These are phyloP conservation scores for Rhynchosporium graminicola DNA, from an alignment of 2,329 filamentous ascomycete genomes.

Conservation along the genomic window DNA sequence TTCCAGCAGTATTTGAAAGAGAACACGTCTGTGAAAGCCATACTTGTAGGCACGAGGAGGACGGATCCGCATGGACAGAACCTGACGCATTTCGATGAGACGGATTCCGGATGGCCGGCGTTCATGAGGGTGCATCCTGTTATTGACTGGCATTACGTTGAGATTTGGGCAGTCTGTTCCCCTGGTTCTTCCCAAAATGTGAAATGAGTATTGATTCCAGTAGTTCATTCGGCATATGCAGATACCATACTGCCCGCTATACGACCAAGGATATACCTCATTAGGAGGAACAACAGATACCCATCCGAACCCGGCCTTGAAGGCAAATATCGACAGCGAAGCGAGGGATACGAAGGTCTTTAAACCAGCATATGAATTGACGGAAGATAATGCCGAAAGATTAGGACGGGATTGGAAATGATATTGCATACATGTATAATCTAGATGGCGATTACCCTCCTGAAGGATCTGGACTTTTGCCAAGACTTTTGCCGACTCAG, in stretches of 20 bases:
- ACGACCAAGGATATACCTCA: constrained; percentile 87
- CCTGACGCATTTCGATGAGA: constrained; percentile 80
- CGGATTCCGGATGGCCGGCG: constrained; percentile 84
- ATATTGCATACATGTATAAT: constrained; percentile 18
- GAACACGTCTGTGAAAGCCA: constrained; percentile 65
- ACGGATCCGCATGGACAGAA: constrained; percentile 88
- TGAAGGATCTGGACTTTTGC: not conserved
- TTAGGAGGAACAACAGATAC: constrained; percentile 91
- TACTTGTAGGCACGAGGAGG: constrained; percentile 84
- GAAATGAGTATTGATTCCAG: constrained; percentile 24
- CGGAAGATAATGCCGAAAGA: constrained; percentile 75
- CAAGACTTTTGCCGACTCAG: not conserved
- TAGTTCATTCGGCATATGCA: constrained; percentile 78
- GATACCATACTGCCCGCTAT: constrained; percentile 83
- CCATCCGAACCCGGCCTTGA: constrained; percentile 79
- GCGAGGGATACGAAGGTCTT: constrained; percentile 49
- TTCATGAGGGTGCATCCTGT: constrained; percentile 95
- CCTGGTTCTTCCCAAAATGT: not conserved
- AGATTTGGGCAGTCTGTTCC: constrained; percentile 78
- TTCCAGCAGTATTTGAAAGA: constrained; percentile 76
- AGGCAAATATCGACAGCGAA: constrained; percentile 36
- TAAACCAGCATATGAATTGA: constrained; percentile 73
- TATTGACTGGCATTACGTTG: constrained; percentile 95
- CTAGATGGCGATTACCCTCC: constrained; percentile 16
- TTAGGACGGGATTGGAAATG: constrained; percentile 65